phyloP scores from a whole-genome alignment of 176 grass and related monocot genomes.

The Carex parvula region DNA sequence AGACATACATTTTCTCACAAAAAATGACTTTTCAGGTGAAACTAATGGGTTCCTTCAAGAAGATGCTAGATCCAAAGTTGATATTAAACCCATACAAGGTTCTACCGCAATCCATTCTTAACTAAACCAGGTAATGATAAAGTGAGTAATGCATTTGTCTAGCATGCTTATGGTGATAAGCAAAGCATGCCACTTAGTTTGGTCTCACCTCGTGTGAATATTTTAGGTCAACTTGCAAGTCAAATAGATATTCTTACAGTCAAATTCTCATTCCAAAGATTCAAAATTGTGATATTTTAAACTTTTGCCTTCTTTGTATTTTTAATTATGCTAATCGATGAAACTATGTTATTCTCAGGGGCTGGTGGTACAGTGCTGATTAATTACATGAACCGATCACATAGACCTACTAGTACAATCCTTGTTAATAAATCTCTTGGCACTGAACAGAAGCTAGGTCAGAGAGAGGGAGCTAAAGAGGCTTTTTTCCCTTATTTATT shows the following conservation, averaged over 20 bases:
- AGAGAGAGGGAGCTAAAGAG: not conserved
- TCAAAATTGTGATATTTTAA: not conserved
- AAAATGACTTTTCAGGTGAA: slow-evolving; percentile 44
- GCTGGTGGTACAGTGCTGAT: not conserved
- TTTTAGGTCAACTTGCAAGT: not conserved
- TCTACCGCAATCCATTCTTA: slow-evolving; percentile 58
- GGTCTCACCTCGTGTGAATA: not conserved
- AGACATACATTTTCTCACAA: not conserved
- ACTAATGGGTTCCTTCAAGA: slow-evolving; percentile 85
- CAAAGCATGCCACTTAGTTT: not conserved
- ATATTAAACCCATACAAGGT: slow-evolving; percentile 98
- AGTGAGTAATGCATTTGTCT: not conserved
- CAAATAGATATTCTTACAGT: not conserved
- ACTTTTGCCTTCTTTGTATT: not conserved
- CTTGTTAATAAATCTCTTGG: not conserved
- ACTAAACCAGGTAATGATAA: slow-evolving; percentile 34
- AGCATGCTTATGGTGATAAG: not conserved
- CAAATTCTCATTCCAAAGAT: not conserved
- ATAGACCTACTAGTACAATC: not conserved
- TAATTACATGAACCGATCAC: not conserved
- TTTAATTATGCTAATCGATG: not conserved
- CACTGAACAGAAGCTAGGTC: not conserved
- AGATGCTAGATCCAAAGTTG: slow-evolving; percentile 69
- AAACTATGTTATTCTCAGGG: not conserved
- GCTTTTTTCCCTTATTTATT: not conserved